Evolutionary conservation across 2,329 filamentous ascomycete genomes (phyloP), one percentile per base, ranked within the genome.

Genomic region (Pezicula rhizophila): DNA sequence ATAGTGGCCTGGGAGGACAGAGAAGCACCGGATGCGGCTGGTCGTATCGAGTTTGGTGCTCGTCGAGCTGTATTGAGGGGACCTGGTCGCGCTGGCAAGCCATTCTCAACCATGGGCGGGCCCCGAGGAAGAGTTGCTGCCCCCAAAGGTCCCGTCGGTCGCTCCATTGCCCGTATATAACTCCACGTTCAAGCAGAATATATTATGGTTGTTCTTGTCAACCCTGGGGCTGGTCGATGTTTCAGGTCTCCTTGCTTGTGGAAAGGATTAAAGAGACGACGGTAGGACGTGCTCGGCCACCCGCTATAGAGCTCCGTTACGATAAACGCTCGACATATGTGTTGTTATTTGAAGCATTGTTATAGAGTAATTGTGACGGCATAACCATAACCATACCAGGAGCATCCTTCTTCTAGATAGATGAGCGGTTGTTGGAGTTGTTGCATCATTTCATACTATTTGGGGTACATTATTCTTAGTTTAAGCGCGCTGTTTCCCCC

Each of bases 1-100:
- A 83, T 73, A 46, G 77, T 72, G 12, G 68, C 65, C n/a, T 70
- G 70, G 14, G 75, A 67, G 11, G 77, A 74, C 42, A 82, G 65
- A 12, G 69, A 61, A 8, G 61, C 73, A 46, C 52, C 60, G 12
- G 63, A 63, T 35, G 73, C 64, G 48, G 72, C 67, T 66, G 73
- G 69, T 62, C 76, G 72, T 47, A 76, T 68, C 33, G 74, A 71
- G 45, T 76, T 73, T 23, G 76, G 74, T 49, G 61, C 40, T 57
- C 56, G 58, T 50, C 60, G 57, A 50, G 49, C 54, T 7, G 61
- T 62, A 52, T 54, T 56, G 62, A 66, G 26, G 61, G 66, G 51
- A 57, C 65, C 52, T 61, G 65, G 44, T 63, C 68, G 49, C 65
- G 64, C 50, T 64, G 61, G 54, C 45, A 58, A 45, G 46, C 57